Conservation (phyloP, 495 filamentous ascomycete genomes). For the Penicillium waksmanii region DNA sequence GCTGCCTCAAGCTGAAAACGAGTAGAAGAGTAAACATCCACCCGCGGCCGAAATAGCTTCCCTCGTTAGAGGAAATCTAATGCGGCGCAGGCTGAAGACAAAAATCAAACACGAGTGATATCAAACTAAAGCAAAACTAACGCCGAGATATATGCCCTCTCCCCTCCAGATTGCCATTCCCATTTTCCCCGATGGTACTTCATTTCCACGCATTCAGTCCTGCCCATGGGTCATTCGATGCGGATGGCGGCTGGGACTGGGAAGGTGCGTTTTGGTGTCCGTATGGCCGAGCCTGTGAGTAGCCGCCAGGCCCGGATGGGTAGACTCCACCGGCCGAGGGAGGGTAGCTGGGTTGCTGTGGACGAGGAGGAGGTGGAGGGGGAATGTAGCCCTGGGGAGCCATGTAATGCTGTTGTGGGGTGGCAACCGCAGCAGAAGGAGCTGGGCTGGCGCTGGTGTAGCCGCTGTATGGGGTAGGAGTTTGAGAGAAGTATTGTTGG, state of each 20-base stretch:
- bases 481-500: slow-evolving; percentile 48
- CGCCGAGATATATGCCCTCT: slow-evolving; percentile 18
- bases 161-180: slow-evolving; percentile 6
- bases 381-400: slow-evolving; percentile 81
- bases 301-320: slow-evolving; percentile 62
- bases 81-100: background rate
- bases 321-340: slow-evolving; percentile 49
- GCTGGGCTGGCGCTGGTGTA: slow-evolving; percentile 42
- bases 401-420: slow-evolving; percentile 48
- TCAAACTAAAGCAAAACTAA: slow-evolving; percentile 12
- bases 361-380: slow-evolving; percentile 85
- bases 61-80: background rate
- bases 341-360: slow-evolving; percentile 75
- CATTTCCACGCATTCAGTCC: slow-evolving; percentile 86
- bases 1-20: slow-evolving; percentile 2
- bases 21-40: slow-evolving; percentile 8
- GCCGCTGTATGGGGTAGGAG: slow-evolving; percentile 39
- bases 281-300: slow-evolving; percentile 53
- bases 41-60: background rate
- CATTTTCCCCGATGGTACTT: slow-evolving; percentile 9
- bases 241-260: slow-evolving; percentile 49
- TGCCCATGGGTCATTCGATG: slow-evolving; percentile 74
- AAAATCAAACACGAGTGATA: slow-evolving; percentile 15
- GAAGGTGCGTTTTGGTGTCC: slow-evolving; percentile 44
- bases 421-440: slow-evolving; percentile 27